Percentiles rank a stretch among this genome's conserved stretches.
Evolutionary conservation across 768 basidiomycete species (phyloP).

Genomic region (Russula lepida): DNA sequence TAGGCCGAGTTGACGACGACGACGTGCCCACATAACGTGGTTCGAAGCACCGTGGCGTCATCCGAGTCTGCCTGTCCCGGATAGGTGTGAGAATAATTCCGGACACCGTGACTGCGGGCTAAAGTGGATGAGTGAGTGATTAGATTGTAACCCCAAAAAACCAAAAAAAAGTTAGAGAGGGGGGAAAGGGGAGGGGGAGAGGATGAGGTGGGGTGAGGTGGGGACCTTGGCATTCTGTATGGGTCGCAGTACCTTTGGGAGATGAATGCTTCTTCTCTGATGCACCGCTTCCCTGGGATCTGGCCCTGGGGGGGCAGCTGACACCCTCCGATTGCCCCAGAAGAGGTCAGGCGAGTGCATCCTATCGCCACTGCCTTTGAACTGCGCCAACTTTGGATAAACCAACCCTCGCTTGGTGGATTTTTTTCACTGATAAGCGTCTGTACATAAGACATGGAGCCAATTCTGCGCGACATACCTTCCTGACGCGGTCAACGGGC

Average conservation of each 20-base stretch:
- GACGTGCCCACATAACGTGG: not conserved
- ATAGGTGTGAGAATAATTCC: not conserved
- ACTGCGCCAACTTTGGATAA: conserved; percentile 37
- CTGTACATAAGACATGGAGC: conserved; percentile 5
- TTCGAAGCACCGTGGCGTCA: not conserved
- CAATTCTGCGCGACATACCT: conserved; percentile 22
- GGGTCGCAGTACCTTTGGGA: conserved; percentile 4
- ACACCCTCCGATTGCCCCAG: conserved; percentile 30
- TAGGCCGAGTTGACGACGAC: too few relatives aligned
- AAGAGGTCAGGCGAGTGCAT: conserved; percentile 31
- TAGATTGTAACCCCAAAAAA: not conserved
- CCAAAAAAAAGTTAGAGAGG: not conserved
- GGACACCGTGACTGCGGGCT: not conserved
- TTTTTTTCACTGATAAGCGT: conserved; percentile 12
- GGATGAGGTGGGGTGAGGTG: not conserved
- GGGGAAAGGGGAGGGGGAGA: not conserved
- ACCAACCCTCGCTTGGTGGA: conserved; percentile 24
- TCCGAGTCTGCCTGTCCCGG: not conserved
- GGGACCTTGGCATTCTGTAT: not conserved
- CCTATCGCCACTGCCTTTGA: conserved; percentile 30
- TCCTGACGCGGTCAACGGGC: conserved; percentile 28
- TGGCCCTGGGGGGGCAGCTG: conserved; percentile 20
- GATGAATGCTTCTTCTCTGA: not conserved
- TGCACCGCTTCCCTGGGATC: conserved; percentile 2
- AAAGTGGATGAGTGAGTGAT: not conserved